Evolutionary conservation across 768 basidiomycete genomes (phyloP), one percentile per base, ranked within the genome.

Genomic region (Lactarius deliciosus): DNA sequence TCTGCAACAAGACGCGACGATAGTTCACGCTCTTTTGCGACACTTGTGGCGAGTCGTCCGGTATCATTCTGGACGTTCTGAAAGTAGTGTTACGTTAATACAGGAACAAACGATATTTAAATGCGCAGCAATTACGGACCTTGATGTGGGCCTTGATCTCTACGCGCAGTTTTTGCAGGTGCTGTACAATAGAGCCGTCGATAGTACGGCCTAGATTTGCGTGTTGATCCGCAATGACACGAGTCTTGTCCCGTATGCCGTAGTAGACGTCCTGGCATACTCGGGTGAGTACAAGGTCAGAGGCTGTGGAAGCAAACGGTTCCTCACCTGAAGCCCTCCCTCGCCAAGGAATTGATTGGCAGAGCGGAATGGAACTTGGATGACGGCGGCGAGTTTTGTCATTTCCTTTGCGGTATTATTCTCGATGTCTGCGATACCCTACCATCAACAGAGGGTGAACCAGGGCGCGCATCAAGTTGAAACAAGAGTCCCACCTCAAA

Each of bases 281-380:
- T 41, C 9, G 7, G 13, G 36, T 66, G 47, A 66, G 55, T 3
- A 25, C 38, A 20, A 22, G 10, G 9, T 60, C 2, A 16, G 59
- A 43, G 30, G 45, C 4, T 47, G 64, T 25, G 10, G n/a, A 56
- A 47, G 30, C 16, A 11, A 15, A 34, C 54, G 45, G 3, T 22
- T 28, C 68, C 81, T 40, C 65, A 85, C 89, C 84, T 96, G 94
- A 58, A 99, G 80, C 57, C 97, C 96, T 15, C 92, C 93, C 76
- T 98, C 95, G n/a, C 97, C 97, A 5, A 99, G 82, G 75, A 99
- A 99, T 80, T 98, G 96, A 78, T 97, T 96, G 8, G 95, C 96
- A 3, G 92, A 85, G 41, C 90, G 82, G 80, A 99, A 98, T 0
- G 97, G 97, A 0, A 98, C 96, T 76, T 99, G 96, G 67, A 99